Conservation (phyloP, 192 early-diverging fungal species). For the Dimargaris cristalligena region DNA sequence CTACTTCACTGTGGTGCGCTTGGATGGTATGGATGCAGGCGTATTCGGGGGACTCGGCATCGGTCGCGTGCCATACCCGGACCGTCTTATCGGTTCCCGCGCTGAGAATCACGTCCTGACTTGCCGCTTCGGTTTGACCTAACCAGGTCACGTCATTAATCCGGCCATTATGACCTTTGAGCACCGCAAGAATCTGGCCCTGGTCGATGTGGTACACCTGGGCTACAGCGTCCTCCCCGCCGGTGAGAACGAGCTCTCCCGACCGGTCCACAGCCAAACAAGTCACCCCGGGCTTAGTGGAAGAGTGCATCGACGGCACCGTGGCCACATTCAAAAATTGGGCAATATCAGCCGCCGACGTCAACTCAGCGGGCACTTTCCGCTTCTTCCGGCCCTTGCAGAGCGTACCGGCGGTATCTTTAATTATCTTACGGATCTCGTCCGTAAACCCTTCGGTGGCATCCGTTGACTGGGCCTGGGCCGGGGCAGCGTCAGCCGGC, state of each 20-base stretch:
- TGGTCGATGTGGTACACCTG: conserved; percentile 46
- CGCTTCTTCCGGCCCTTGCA: conserved; percentile 59
- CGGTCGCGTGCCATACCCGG: conserved; percentile 44
- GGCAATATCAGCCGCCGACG: conserved; percentile 47
- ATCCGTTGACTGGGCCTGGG: background rate
- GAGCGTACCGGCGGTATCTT: conserved; percentile 31
- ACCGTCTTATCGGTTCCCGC: conserved; percentile 69
- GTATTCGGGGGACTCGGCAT: conserved; percentile 26
- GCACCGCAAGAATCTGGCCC: conserved; percentile 41
- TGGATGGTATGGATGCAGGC: conserved; percentile 28
- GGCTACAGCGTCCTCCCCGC: conserved; percentile 62
- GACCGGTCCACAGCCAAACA: conserved; percentile 36
- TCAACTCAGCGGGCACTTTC: conserved; percentile 57
- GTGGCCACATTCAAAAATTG: conserved; percentile 29
- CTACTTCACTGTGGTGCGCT: conserved; percentile 52
- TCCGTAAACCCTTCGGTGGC: background rate
- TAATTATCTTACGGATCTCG: conserved; percentile 20
- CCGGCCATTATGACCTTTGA: conserved; percentile 76
- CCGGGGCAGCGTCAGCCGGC: background rate
- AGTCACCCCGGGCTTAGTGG: conserved; percentile 52
- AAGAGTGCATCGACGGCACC: conserved; percentile 48
- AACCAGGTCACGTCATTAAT: conserved; percentile 59
- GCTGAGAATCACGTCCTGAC: conserved; percentile 40
- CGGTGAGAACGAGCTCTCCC: conserved; percentile 53
- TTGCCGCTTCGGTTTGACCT: conserved; percentile 28